Percentiles rank a stretch among this genome's conserved stretches.
These are phyloP conservation scores for Leishmania major DNA, from an alignment of 208 protist species.

Conservation along the genomic window DNA sequence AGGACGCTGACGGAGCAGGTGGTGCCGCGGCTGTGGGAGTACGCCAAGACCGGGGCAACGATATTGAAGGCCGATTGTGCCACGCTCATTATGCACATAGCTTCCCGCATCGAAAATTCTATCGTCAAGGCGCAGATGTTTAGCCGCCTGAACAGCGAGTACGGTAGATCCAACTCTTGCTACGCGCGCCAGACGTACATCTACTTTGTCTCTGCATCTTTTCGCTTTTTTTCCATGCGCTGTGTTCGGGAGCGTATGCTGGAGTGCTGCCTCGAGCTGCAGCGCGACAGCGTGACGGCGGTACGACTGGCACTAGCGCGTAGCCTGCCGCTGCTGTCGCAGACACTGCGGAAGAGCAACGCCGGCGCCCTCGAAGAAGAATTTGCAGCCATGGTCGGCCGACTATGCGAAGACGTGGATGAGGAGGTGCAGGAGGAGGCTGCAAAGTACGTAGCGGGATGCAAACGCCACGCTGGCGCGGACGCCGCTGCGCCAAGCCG, in stretches of 20 bases:
- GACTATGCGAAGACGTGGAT: conserved; percentile 77
- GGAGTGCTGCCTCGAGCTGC: conserved; percentile 76
- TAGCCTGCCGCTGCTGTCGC: conserved; percentile 46
- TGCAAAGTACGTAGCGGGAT: conserved; percentile 31
- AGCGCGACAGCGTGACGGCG: conserved; percentile 74
- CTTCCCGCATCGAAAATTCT: conserved; percentile 35
- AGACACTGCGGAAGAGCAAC: conserved; percentile 39
- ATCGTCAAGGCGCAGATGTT: conserved; percentile 78
- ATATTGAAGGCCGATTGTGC: conserved; percentile 70
- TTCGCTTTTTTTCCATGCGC: conserved; percentile 69
- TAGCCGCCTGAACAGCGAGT: conserved; percentile 83
- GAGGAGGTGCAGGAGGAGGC: conserved; percentile 61
- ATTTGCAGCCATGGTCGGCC: conserved; percentile 73
- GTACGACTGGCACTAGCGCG: conserved; percentile 74
- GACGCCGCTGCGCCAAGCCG: conserved; percentile 11
- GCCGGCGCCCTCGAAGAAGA: conserved; percentile 62
- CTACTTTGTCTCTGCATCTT: conserved; percentile 57
- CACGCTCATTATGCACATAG: conserved; percentile 57
- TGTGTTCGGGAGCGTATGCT: conserved; percentile 86
- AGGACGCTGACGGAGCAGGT: conserved; percentile 64
- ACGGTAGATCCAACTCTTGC: conserved; percentile 66
- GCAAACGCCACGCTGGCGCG: conserved; percentile 1
- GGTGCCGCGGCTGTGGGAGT: conserved; percentile 57
- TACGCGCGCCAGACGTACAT: conserved; percentile 78
- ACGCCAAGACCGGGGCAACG: conserved; percentile 66